Percentiles rank a stretch among this genome's conserved stretches.
Conservation (phyloP, 345 rosid species). For the Corchorus capsularis region DNA sequence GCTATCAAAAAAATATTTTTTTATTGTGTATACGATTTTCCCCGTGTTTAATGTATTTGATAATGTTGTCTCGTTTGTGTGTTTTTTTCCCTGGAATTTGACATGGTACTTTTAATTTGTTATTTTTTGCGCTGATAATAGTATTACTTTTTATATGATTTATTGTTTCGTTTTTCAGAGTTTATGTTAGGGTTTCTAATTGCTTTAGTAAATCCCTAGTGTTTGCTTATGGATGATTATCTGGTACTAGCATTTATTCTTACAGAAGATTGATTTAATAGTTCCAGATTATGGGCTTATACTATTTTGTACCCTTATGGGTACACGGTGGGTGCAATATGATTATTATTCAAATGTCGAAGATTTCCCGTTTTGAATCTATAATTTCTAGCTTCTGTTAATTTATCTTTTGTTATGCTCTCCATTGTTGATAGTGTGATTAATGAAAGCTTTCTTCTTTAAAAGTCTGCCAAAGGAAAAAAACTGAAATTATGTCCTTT, state of each 20-base stretch:
- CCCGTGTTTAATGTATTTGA: not conserved
- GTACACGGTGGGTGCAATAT: not conserved
- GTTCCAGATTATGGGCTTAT: not conserved
- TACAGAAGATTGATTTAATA: not conserved
- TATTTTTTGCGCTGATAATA: not conserved
- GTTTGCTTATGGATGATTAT: not conserved
- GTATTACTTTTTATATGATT: not conserved
- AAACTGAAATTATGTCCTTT: not conserved
- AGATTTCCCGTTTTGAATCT: not conserved
- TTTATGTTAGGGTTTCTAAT: not conserved
- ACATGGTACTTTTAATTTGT: not conserved
- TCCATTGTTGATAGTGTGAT: slow-evolving; percentile 9
- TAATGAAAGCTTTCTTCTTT: not conserved
- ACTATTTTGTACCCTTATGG: not conserved
- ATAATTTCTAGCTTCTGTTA: not conserved
- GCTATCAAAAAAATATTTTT: not conserved
- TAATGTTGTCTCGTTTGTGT: not conserved
- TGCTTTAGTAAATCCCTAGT: not conserved
- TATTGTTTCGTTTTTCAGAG: not conserved
- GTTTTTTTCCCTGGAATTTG: not conserved
- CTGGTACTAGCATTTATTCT: not conserved
- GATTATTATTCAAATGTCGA: not conserved
- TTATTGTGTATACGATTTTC: not conserved
- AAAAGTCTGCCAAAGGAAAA: not conserved
- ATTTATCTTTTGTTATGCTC: not conserved